A percentile compares a stretch with the other conserved stretches of the same genome.
phyloP scores from a whole-genome alignment of 148 eudicot genomes.

The Nyssa sinensis region DNA sequence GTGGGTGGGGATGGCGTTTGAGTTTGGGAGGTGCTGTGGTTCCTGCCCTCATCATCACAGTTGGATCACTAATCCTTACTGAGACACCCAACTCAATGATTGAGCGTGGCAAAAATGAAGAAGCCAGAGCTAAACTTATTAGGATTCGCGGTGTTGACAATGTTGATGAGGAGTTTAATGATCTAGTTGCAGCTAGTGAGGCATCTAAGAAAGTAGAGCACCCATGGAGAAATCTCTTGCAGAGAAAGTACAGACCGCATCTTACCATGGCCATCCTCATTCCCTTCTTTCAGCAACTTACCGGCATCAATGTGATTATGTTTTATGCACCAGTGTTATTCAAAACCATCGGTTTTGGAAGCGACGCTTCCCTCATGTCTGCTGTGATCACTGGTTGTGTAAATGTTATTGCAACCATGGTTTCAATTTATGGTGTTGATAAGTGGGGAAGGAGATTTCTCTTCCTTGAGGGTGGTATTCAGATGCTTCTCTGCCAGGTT shows the following conservation, averaged over 20 bases:
- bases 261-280: constrained; percentile 35
- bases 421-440: constrained; percentile 34
- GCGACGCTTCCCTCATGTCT: constrained; percentile 32
- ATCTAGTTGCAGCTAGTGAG: constrained; percentile 33
- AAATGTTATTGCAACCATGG: constrained; percentile 18
- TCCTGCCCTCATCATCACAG: constrained; percentile 36
- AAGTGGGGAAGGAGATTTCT: constrained; percentile 32
- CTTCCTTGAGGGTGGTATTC: constrained; percentile 33
- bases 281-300: constrained; percentile 44
- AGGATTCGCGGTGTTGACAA: constrained; percentile 30
- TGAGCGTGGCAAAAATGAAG: constrained; percentile 13
- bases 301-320: constrained; percentile 45
- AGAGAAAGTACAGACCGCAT: constrained; percentile 40
- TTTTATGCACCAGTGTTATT: constrained; percentile 49
- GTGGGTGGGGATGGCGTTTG: constrained; percentile 45
- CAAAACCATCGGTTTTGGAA: constrained; percentile 32
- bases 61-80: constrained; percentile 35
- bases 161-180: constrained; percentile 32
- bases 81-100: constrained; percentile 53
- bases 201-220: constrained; percentile 22
- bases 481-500: constrained; percentile 37
- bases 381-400: constrained; percentile 38
- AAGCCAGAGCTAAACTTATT: constrained; percentile 23
- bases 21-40: constrained; percentile 42
- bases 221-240: constrained; percentile 28